phyloP scores from a whole-genome alignment of 805 yeast species.

The Candida cerambycidarum region DNA sequence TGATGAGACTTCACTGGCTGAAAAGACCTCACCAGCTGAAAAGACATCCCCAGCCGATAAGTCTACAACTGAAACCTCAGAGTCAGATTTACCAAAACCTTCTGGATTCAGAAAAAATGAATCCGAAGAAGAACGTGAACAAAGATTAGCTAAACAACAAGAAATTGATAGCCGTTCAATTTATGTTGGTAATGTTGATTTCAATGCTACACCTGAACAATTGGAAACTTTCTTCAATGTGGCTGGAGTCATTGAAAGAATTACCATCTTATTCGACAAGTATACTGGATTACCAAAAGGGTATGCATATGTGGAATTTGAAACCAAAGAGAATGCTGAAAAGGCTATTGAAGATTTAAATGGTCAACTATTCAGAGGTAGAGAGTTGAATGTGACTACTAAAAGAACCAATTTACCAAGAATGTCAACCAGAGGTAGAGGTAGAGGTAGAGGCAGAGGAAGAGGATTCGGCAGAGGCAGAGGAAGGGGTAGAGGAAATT shows the following conservation, averaged over 20 bases:
- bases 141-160: constrained; percentile 37
- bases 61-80: neutral
- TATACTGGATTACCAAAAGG: constrained; percentile 52
- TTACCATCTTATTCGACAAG: constrained; percentile 50
- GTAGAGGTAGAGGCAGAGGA: constrained; percentile 34
- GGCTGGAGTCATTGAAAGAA: constrained; percentile 49
- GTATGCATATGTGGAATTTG: constrained; percentile 64
- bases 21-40: too few species aligned
- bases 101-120: constrained; percentile 12
- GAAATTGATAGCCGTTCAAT: constrained; percentile 54
- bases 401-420: constrained; percentile 60
- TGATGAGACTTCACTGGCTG: too few species aligned
- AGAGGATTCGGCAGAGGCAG: constrained; percentile 14
- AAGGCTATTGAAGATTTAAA: constrained; percentile 46
- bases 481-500: constrained; percentile 11
- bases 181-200: constrained; percentile 53
- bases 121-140: constrained; percentile 32
- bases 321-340: constrained; percentile 37
- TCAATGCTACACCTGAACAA: constrained; percentile 49
- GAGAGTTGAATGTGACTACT: constrained; percentile 46
- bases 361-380: constrained; percentile 44
- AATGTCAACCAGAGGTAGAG: constrained; percentile 28
- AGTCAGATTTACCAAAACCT: neutral
- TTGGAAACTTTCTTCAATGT: constrained; percentile 47
- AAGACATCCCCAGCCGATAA: too few species aligned